These are phyloP conservation scores for Thalassiosira exigua DNA, from an alignment of 352 stramenopile species.

Conservation along the genomic window DNA sequence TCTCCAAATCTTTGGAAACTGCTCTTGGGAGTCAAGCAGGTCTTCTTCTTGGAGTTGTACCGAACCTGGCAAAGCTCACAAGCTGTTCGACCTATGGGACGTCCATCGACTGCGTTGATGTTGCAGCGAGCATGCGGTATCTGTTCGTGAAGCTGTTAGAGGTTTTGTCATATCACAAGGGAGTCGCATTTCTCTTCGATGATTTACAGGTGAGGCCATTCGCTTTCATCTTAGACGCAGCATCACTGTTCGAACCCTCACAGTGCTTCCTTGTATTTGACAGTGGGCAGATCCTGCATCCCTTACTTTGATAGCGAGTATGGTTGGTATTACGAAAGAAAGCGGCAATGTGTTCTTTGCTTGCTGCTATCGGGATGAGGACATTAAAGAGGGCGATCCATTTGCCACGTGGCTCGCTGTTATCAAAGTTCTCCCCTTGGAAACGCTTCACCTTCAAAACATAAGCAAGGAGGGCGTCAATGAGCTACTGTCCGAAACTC, in stretches of 20 bases:
- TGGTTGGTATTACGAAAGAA: conserved; percentile 20
- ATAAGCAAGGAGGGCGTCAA: conserved; percentile 23
- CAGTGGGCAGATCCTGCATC: conserved; percentile 34
- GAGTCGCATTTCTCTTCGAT: conserved; percentile 35
- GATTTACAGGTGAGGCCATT: no score
- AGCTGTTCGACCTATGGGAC: not conserved
- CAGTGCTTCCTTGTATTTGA: no score
- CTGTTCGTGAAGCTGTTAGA: conserved; percentile 17
- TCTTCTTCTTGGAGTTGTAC: conserved; percentile 3
- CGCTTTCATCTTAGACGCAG: no score
- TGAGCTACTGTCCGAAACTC: conserved; percentile 37
- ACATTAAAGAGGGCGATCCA: conserved; percentile 1
- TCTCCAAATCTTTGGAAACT: conserved; percentile 13
- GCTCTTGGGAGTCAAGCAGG: conserved; percentile 24
- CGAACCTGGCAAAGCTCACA: not conserved
- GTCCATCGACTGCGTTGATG: conserved; percentile 9
- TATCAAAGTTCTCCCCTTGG: conserved; percentile 16
- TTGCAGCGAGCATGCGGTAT: conserved; percentile 17
- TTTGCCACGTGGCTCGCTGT: conserved; percentile 18
- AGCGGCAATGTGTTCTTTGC: conserved; percentile 16
- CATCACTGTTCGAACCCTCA: no score
- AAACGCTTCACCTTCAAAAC: conserved; percentile 30
- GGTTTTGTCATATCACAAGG: conserved; percentile 11
- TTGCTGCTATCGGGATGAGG: conserved; percentile 38
- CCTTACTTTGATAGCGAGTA: conserved; percentile 21